A percentile compares a stretch with the other conserved stretches of the same genome.
phyloP scores from a whole-genome alignment of 2,329 filamentous ascomycete genomes.

The Cadophora sp. region DNA sequence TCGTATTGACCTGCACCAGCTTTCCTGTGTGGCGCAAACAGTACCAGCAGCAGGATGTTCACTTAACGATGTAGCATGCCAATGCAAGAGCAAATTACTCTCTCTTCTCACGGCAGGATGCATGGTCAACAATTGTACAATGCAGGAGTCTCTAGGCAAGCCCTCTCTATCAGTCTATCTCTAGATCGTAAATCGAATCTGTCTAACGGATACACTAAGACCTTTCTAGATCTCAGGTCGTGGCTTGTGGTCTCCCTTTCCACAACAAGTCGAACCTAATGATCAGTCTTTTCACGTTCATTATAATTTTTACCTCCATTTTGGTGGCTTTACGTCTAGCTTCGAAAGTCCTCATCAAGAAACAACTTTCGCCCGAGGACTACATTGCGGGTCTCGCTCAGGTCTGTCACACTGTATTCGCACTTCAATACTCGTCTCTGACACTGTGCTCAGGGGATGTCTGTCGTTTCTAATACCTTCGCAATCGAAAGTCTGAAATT shows the following conservation, averaged over 20 bases:
- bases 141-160: slow-evolving; percentile 15
- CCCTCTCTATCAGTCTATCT: neutral
- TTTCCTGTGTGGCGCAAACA: slow-evolving; percentile 12
- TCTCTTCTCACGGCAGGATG: slow-evolving; percentile 12
- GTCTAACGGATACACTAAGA: neutral
- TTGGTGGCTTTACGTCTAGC: slow-evolving; percentile 1
- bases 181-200: no score
- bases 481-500: neutral
- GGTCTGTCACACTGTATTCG: neutral
- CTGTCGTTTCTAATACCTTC: slow-evolving; percentile 5
- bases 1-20: neutral
- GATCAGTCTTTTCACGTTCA: neutral
- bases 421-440: neutral
- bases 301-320: slow-evolving; percentile 6
- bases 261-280: neutral
- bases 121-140: slow-evolving; percentile 18
- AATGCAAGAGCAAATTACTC: slow-evolving; percentile 15
- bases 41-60: slow-evolving; percentile 15
- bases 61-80: slow-evolving; percentile 9
- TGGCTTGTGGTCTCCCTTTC: slow-evolving; percentile 10
- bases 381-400: slow-evolving; percentile 7
- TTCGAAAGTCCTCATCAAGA: slow-evolving; percentile 4
- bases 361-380: slow-evolving; percentile 3
- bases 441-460: neutral
- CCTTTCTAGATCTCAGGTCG: neutral